These are phyloP conservation scores for Penium margaritaceum DNA, from an alignment of 139 green algal genomes.

Conservation along the genomic window DNA sequence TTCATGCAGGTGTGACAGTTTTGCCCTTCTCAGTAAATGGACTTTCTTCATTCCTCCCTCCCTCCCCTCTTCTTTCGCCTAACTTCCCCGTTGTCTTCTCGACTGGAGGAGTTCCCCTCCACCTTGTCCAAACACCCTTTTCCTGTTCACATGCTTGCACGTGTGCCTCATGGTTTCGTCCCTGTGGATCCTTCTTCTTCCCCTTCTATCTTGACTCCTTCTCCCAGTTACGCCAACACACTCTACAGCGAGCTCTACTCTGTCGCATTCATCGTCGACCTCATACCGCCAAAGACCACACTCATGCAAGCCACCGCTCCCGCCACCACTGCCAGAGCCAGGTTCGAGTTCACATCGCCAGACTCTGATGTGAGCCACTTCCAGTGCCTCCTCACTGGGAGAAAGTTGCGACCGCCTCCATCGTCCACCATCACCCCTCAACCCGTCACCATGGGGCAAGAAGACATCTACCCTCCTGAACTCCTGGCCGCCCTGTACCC, in stretches of 20 bases:
- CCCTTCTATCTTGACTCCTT: neutral
- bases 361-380: slow-evolving; percentile 3
- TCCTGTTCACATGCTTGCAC: neutral
- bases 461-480: neutral
- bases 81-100: neutral
- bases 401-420: neutral
- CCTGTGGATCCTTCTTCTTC: neutral
- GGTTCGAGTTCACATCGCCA: slow-evolving; percentile 21
- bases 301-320: neutral
- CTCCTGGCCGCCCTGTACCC: neutral
- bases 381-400: slow-evolving; percentile 22
- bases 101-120: neutral
- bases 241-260: slow-evolving; percentile 5
- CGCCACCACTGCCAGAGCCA: slow-evolving; percentile 8
- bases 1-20: too few species aligned
- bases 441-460: neutral
- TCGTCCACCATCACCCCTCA: neutral
- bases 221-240: slow-evolving; percentile 3
- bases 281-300: slow-evolving; percentile 4
- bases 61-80: neutral
- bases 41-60: neutral
- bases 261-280: slow-evolving; percentile 16
- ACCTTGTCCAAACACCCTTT: neutral
- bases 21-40: neutral
- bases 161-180: neutral